Evolutionary conservation across 371 early-diverging fungal genomes (phyloP), one percentile per base, ranked within the genome.

Genomic region (Batrachochytrium dendrobatidis): DNA sequence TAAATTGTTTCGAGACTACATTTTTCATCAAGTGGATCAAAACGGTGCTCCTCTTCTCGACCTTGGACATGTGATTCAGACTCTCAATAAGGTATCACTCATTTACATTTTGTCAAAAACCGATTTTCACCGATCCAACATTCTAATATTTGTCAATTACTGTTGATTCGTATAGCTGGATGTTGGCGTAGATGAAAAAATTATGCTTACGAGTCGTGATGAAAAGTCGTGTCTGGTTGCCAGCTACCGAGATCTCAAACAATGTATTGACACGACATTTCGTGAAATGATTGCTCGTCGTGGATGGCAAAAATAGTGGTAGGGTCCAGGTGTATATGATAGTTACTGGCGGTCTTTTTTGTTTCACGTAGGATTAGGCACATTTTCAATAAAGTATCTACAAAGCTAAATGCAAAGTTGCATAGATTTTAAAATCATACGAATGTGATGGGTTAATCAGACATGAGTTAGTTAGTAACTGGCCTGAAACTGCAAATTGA

Each of bases 1-100:
- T 58, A 94, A 92, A 69, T 77, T 98, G 29, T 95, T 98, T 66
- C 81, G 95, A 56, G 96, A 96, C 67, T 94, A 91, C 66, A 87
- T 96, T 20, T 98, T 98, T 68, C 98, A 96, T 70, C 91, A 92
- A 68, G 91, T 92, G 10, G 89, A 94, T 68, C 91, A 90, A 35
- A 73, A 81, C 29, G 94, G 94, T 3, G 68, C 79, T 26, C 92
- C 96, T 8, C 79, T 93, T 1, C 69, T 91, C 22, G 92, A 95
- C 67, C 85, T 95, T 74, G 87, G 85, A 0, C 98, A 98, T 77
- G 90, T 95, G 6, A 50, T 96, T 34, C 79, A 86, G n/a, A 91
- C 91, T 70, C 76, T 98, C 50, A 98, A 96, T 73, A 95, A 94
- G 88, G 91, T 90, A 77, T 50, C n/a, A 35, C 26, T 20, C 17